Percentiles rank a stretch among this genome's conserved stretches.
phyloP scores from a whole-genome alignment of 2,329 filamentous ascomycete genomes.

The Aspergillus sp. region DNA sequence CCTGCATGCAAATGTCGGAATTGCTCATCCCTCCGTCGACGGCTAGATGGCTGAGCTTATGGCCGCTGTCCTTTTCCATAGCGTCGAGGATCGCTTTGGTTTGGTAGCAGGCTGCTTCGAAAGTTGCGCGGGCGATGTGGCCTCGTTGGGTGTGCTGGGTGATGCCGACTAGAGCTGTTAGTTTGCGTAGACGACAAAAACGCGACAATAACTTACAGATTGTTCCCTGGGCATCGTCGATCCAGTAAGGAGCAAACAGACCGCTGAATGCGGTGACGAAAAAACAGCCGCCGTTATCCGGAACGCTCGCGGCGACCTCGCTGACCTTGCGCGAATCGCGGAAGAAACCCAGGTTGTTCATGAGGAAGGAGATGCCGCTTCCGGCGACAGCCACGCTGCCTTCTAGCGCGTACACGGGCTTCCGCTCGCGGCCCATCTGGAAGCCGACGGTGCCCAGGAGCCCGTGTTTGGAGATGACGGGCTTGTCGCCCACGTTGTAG shows the following conservation, averaged over 20 bases:
- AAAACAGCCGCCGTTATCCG: constrained; percentile 73
- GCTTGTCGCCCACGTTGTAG: constrained; percentile 77
- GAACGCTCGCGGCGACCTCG: constrained; percentile 53
- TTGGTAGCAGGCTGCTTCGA: constrained; percentile 88
- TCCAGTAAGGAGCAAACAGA: constrained; percentile 89
- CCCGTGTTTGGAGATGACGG: constrained; percentile 75
- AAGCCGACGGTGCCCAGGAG: constrained; percentile 81
- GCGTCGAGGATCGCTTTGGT: constrained; percentile 85
- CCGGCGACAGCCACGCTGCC: constrained; percentile 76
- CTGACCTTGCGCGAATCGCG: constrained; percentile 54
- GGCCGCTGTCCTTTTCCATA: constrained; percentile 77
- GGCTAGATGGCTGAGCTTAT: constrained; percentile 63
- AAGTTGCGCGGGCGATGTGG: constrained; percentile 78
- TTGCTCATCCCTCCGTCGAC: constrained; percentile 88
- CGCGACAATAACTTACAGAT: constrained; percentile 49
- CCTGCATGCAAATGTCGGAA: constrained; percentile 80
- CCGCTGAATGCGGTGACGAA: constrained; percentile 88
- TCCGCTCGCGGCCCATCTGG: constrained; percentile 61
- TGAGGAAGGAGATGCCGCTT: constrained; percentile 66
- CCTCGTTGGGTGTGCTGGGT: constrained; percentile 77
- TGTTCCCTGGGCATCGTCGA: constrained; percentile 82
- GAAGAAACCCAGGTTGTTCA: constrained; percentile 57
- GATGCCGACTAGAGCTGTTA: constrained; percentile 53
- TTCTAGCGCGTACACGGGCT: constrained; percentile 70
- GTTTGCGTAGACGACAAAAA: neutral